Evolutionary conservation across 257 asterid genomes (phyloP).

Genomic region (Rehmannia glutinosa): DNA sequence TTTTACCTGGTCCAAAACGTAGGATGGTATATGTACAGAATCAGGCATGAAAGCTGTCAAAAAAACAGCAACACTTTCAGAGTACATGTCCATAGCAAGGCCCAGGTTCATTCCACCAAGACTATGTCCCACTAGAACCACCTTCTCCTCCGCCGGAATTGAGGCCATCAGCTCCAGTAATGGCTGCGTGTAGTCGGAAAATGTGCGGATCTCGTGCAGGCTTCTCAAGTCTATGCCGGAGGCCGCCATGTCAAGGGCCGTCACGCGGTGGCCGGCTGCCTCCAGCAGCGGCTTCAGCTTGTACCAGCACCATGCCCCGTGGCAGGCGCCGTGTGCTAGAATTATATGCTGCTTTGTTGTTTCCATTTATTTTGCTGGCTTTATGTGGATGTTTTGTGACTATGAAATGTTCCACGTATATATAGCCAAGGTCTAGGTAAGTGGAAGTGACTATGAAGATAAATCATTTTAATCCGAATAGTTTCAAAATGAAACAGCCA

Average conservation of each 20-base stretch:
- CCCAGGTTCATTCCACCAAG: constrained; percentile 18
- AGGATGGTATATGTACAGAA: constrained; percentile 28
- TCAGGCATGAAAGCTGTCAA: constrained; percentile 52
- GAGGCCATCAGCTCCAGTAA: constrained; percentile 35
- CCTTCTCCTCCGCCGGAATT: constrained; percentile 35
- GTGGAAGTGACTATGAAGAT: too few species aligned
- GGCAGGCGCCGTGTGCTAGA: constrained; percentile 67
- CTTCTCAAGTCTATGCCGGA: constrained; percentile 37
- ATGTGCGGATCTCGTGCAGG: constrained; percentile 25
- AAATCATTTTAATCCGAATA: too few species aligned
- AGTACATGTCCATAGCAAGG: constrained; percentile 39
- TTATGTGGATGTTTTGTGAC: not conserved
- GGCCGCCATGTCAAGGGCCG: constrained; percentile 51
- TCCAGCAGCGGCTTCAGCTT: constrained; percentile 54
- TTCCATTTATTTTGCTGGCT: constrained; percentile 8
- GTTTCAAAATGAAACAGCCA: too few species aligned
- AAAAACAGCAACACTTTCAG: constrained; percentile 44
- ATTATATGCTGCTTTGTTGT: constrained; percentile 29
- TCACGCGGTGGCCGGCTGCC: constrained; percentile 59
- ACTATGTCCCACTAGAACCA: constrained; percentile 58
- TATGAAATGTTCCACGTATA: too few species aligned
- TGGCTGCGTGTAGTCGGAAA: constrained; percentile 45
- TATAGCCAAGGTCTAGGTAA: too few species aligned
- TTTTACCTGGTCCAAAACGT: constrained; percentile 36
- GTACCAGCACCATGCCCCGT: constrained; percentile 75